Evolutionary conservation across 2,329 filamentous ascomycete species (phyloP), one percentile per base, ranked within the genome.

Genomic region (Ampelomyces quisqualis): DNA sequence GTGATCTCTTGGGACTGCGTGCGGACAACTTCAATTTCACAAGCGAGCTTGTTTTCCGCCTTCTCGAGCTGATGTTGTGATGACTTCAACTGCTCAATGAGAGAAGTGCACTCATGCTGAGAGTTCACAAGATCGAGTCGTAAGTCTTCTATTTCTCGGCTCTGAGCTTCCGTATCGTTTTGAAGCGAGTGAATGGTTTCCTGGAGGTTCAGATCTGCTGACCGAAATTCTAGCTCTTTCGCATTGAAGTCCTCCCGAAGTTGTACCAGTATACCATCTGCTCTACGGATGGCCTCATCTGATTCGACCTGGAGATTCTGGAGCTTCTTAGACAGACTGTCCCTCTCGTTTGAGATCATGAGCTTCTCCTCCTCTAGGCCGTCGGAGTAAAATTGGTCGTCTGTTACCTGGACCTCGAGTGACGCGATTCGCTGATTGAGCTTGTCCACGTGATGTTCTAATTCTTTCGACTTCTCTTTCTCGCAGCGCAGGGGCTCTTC

Each of bases 401-500:
- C 61, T 29, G 55, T 43, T 7, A 40, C 44, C 29, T 62, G 51
- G 11, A 46, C 49, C 23, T 58, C 47, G 3, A 69, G 67, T 3
- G 58, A 60, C 21, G 69, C 57, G 7, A 70, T 60, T 27, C 73
- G 62, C 0, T 62, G 43, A 14, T 61, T 61, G 2, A 74, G 42
- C 7, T 53, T 49, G 7, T 62, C 44, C 3, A 71, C 58, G 40
- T 60, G 38, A 7, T 50, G 43, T 31, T 70, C 53, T 10, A 72
- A 53, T 15, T 59, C 52, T 28, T 51, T 39, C n/a, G 57, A 63
- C 35, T 58, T 70, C 11, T 62, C 57, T 39, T 67, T 62, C 49
- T 77, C 76, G 11, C 65, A 62, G 4, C 70, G 70, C 9, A 82
- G 64, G 5, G 80, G 80, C 34, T 70, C 70, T 60, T 83, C 80